These are phyloP conservation scores for Fusarium sp. DNA, from an alignment of 2,329 filamentous ascomycete species.

Conservation along the genomic window DNA sequence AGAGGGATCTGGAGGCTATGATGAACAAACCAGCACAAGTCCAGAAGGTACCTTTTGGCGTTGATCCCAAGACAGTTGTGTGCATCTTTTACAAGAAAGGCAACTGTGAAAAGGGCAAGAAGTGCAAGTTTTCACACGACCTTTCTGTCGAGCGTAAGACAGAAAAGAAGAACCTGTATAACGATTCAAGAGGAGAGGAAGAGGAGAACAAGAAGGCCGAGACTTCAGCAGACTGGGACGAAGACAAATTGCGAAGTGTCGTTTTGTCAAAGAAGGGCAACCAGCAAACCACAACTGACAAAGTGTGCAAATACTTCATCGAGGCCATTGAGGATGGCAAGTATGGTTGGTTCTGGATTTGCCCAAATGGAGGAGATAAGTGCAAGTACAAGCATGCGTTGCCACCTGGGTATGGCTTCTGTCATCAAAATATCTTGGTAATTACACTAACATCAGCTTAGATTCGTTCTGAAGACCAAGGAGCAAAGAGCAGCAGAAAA, in stretches of 20 bases:
- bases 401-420: slow-evolving; percentile 81
- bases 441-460: slow-evolving; percentile 51
- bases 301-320: slow-evolving; percentile 99
- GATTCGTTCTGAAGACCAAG: slow-evolving; percentile 96
- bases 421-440: neutral
- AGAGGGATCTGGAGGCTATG: slow-evolving; percentile 80
- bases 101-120: slow-evolving; percentile 94
- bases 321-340: slow-evolving; percentile 97
- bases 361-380: slow-evolving; percentile 94
- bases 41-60: slow-evolving; percentile 98
- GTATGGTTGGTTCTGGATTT: slow-evolving; percentile 99
- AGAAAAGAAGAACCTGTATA: slow-evolving; percentile 91
- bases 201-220: slow-evolving; percentile 87
- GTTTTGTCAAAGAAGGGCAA: slow-evolving; percentile 98
- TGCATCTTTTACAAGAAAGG: slow-evolving; percentile 98
- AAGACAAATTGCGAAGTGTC: slow-evolving; percentile 91
- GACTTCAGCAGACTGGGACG: slow-evolving; percentile 96
- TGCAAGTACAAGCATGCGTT: slow-evolving; percentile 99
- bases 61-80: slow-evolving; percentile 96
- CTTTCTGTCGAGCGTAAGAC: slow-evolving; percentile 88
- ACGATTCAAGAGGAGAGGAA: slow-evolving; percentile 75
- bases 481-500: slow-evolving; percentile 96
- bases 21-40: slow-evolving; percentile 92
- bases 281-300: slow-evolving; percentile 93
- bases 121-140: slow-evolving; percentile 98